Base-by-base conservation (phyloP, 345 rosid genomes). In the Fremontodendron californicum region DNA sequence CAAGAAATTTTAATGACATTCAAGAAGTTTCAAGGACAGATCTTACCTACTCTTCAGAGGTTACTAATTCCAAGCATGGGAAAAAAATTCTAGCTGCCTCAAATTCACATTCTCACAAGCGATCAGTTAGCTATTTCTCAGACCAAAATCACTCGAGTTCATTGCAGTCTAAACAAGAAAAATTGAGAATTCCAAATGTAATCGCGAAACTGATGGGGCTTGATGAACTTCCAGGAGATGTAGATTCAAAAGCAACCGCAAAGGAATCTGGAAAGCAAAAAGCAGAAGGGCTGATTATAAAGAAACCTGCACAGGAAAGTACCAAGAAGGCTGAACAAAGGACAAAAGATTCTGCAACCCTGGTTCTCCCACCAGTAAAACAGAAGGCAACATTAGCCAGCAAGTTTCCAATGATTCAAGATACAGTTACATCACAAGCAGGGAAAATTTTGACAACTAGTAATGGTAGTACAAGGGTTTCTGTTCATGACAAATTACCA, bases 181-280 rank as follows among this genome's bases (percentile, higher is more conserved):
- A 89, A 54, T 89, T 79, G 40, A 91, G 97, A 82, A 91, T 93
- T 74, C 91, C 98, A 40, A 93, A 84, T 83, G 95, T 93, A 46
- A 88, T 93, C 33, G 99, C 95, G 12, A 91, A 94, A 89, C 79
- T 92, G 64, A 96, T 92, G 94, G 97, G 98, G 48, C 67, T 90
- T 15, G 91, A 90, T 37, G 94, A 90, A 75, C 86, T 88, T 81
- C 94, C 91, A 23, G 83, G 83, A 79, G 85, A 83, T 78, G 75
- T 55, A 57, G 84, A 82, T 48, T 63, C 87, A 19, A 88, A 83
- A 55, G 33, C 79, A 45, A 49, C 58, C 45, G 51, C 19, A 27
- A 86, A 80, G 69, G 84, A 78, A 49, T 69, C 81, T 10, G 78
- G 70, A 75, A 84, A 74, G 81, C 75, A 75, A 29, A 82, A 76